Conservation (phyloP, 2,329 filamentous ascomycete genomes). For the Parascedosporium putredinis region DNA sequence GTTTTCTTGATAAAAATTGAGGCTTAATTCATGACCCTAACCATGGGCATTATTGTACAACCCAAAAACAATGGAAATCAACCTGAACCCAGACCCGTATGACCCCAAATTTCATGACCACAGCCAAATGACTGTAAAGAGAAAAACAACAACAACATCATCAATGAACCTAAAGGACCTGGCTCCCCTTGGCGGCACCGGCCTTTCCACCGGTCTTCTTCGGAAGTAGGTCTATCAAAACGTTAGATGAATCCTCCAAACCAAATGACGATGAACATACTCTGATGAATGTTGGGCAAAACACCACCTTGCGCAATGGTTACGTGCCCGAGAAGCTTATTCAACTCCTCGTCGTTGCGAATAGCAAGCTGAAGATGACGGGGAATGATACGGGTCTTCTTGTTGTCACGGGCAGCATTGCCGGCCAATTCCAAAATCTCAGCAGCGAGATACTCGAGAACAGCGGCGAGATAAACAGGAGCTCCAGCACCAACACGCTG, state of each 20-base stretch:
- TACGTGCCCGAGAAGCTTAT: constrained; percentile 94
- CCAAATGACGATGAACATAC: constrained; percentile 42
- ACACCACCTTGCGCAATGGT: constrained; percentile 97
- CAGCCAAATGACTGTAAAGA: constrained; percentile 49
- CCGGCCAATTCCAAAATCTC: constrained; percentile 98
- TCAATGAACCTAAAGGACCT: constrained; percentile 67
- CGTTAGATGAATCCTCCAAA: constrained; percentile 25
- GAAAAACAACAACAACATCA: constrained; percentile 43
- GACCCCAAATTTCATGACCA: constrained; percentile 71
- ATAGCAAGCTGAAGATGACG: constrained; percentile 98
- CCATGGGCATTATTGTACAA: constrained; percentile 67
- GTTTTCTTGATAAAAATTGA: too few relatives aligned
- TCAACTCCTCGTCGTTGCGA: constrained; percentile 98
- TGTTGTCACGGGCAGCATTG: constrained; percentile 98
- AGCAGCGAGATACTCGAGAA: constrained; percentile 95
- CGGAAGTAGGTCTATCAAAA: constrained; percentile 71
- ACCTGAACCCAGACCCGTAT: constrained; percentile 61
- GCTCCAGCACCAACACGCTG: constrained; percentile 98
- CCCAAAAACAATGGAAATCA: constrained; percentile 49
- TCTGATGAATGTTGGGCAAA: constrained; percentile 93
- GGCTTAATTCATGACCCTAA: constrained; percentile 55
- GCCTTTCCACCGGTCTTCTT: constrained; percentile 96
- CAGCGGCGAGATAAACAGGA: constrained; percentile 92
- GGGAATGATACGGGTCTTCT: constrained; percentile 99
- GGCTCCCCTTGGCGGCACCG: constrained; percentile 74